Percentiles rank a stretch among this genome's conserved stretches.
These are phyloP conservation scores for Pseudogymnoascus sp. DNA, from an alignment of 2,329 filamentous ascomycete genomes.

Conservation along the genomic window DNA sequence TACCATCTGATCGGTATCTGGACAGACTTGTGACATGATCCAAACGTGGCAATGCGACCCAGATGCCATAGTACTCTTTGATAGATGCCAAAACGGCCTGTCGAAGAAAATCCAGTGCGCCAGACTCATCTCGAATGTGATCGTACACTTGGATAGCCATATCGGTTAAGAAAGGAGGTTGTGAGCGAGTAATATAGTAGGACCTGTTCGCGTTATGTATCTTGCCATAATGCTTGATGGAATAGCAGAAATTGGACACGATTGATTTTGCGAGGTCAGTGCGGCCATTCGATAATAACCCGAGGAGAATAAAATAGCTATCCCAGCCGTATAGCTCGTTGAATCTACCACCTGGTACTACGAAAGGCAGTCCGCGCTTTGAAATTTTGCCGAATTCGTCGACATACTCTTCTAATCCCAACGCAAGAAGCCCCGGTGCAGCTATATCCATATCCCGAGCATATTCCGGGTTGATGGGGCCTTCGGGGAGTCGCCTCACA, in stretches of 20 bases:
- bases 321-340: constrained; percentile 99
- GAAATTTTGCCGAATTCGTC: constrained; percentile 65
- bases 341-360: constrained; percentile 95
- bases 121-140: constrained; percentile 80
- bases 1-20: constrained; percentile 42
- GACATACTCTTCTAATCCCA: constrained; percentile 74
- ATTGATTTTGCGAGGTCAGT: constrained; percentile 86
- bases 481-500: constrained; percentile 69
- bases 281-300: constrained; percentile 77
- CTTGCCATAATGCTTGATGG: constrained; percentile 96
- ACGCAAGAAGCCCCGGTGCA: constrained; percentile 80
- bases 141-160: constrained; percentile 94
- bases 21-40: constrained; percentile 43
- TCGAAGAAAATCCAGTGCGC: constrained; percentile 72
- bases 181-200: constrained; percentile 93
- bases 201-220: constrained; percentile 95
- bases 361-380: constrained; percentile 77
- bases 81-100: constrained; percentile 81
- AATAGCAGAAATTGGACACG: constrained; percentile 96
- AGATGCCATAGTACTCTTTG: constrained; percentile 51
- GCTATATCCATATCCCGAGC: constrained; percentile 74
- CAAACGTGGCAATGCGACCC: constrained; percentile 33
- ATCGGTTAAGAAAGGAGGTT: constrained; percentile 94
- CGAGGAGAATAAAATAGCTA: constrained; percentile 95
- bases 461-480: constrained; percentile 67